These are phyloP conservation scores for Chrysophaeum taylorii DNA, from an alignment of 352 stramenopile species.

Conservation along the genomic window DNA sequence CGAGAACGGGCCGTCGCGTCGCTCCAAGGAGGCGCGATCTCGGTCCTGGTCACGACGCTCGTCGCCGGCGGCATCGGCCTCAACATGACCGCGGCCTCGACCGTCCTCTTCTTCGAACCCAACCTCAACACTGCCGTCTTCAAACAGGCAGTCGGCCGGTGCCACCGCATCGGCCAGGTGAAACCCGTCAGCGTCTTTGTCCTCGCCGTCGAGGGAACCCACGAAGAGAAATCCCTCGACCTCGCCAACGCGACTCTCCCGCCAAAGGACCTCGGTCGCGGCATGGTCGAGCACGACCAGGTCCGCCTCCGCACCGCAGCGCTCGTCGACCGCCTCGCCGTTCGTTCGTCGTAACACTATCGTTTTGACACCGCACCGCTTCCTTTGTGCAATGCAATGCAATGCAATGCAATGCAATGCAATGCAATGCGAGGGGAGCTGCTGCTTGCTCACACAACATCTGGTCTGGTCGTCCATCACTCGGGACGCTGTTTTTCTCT, in stretches of 20 bases:
- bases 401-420: no score
- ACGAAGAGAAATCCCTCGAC: not conserved
- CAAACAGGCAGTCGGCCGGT: not conserved
- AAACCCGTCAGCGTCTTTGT: not conserved
- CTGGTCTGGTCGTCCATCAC: no score
- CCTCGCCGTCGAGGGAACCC: not conserved
- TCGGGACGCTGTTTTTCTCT: no score
- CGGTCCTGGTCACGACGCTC: not conserved
- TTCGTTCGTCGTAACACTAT: no score
- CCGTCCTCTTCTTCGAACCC: not conserved
- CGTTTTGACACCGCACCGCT: no score
- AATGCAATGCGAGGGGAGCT: no score
- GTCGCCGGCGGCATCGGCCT: not conserved
- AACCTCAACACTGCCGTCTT: not conserved
- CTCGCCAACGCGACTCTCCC: not conserved
- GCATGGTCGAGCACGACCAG: not conserved
- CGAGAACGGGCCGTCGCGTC: not conserved
- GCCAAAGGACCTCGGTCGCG: not conserved
- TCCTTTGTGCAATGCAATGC: no score
- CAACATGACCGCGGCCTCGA: not conserved
- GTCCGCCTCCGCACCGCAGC: no score
- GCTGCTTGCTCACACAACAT: no score
- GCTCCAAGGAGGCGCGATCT: not conserved
- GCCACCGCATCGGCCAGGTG: not conserved
- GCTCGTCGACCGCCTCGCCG: no score